Conservation (phyloP, 2,329 filamentous ascomycete species). For the Diplodia seriata region DNA sequence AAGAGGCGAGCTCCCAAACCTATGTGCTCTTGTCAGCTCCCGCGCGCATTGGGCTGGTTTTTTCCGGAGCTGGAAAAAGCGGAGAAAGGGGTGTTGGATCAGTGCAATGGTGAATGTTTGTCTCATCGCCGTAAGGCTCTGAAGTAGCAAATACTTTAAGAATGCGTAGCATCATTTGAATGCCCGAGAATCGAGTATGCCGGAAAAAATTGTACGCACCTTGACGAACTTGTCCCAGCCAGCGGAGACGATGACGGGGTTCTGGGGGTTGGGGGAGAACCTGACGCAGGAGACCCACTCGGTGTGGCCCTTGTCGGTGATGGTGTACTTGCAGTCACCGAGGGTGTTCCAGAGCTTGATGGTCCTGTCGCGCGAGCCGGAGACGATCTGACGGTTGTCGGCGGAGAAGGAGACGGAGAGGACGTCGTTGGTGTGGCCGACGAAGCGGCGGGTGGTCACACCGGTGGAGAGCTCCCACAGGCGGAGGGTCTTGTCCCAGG, state of each 20-base stretch:
- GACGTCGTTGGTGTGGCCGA: conserved; percentile 99
- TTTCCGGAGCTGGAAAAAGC: conserved; percentile 24
- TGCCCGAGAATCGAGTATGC: conserved; percentile 21
- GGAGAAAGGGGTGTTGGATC: conserved; percentile 58
- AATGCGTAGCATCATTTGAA: conserved; percentile 90
- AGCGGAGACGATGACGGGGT: conserved; percentile 98
- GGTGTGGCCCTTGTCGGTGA: conserved; percentile 99
- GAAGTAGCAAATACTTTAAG: conserved; percentile 99
- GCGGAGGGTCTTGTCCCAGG: conserved; percentile 99
- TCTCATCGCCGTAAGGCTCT: conserved; percentile 99
- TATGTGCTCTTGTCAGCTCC: conserved; percentile 54
- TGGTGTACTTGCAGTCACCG: conserved; percentile 99
- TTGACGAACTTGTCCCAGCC: conserved; percentile 99
- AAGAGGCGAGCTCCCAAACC: conserved; percentile 99
- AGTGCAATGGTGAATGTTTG: conserved; percentile 88
- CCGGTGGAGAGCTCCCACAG: conserved; percentile 99
- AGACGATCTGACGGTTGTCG: conserved; percentile 99
- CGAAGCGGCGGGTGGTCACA: conserved; percentile 96
- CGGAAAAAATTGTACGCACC: conserved; percentile 67
- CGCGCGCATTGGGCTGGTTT: conserved; percentile 1
- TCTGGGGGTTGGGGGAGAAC: conserved; percentile 99
- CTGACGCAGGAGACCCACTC: conserved; percentile 99
- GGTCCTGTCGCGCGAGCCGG: conserved; percentile 94
- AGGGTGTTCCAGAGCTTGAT: conserved; percentile 99
- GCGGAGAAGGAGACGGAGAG: conserved; percentile 99